These are phyloP conservation scores for Sporobolomyces pararoseus DNA, from an alignment of 768 basidiomycete species.

Conservation along the genomic window DNA sequence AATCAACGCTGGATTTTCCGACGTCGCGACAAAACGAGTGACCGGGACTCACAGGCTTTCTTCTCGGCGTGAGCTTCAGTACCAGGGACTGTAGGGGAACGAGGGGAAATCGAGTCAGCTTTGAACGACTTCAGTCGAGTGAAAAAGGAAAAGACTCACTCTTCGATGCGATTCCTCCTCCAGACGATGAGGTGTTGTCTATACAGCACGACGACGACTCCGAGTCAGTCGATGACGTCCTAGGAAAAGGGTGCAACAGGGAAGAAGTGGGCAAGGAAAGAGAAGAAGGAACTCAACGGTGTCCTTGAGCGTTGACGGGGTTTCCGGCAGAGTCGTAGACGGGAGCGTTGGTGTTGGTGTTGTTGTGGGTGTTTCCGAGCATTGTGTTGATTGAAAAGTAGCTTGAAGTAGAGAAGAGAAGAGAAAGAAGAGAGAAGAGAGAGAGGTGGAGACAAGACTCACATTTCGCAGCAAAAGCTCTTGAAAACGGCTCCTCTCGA, in stretches of 20 bases:
- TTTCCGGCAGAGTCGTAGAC: slow-evolving; percentile 5
- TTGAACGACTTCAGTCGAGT: not conserved
- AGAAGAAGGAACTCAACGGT: not conserved
- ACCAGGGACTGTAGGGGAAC: not conserved
- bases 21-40: too few species aligned
- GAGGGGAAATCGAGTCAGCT: not conserved
- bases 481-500: too few species aligned
- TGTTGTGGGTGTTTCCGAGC: not conserved
- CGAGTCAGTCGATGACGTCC: not conserved
- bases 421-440: not conserved
- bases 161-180: slow-evolving; percentile 2
- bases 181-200: slow-evolving; percentile 3
- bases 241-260: not conserved
- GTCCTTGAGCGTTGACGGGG: not conserved
- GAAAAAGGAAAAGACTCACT: not conserved
- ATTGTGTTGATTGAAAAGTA: not conserved
- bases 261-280: too few species aligned
- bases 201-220: not conserved
- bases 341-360: not conserved
- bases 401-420: not conserved
- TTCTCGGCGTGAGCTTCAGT: not conserved
- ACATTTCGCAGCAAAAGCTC: not conserved
- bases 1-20: too few species aligned
- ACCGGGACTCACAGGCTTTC: too few species aligned
- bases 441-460: not conserved